Base-by-base conservation (phyloP, 2,329 filamentous ascomycete species). In the Chalaropsis ovoidea region DNA sequence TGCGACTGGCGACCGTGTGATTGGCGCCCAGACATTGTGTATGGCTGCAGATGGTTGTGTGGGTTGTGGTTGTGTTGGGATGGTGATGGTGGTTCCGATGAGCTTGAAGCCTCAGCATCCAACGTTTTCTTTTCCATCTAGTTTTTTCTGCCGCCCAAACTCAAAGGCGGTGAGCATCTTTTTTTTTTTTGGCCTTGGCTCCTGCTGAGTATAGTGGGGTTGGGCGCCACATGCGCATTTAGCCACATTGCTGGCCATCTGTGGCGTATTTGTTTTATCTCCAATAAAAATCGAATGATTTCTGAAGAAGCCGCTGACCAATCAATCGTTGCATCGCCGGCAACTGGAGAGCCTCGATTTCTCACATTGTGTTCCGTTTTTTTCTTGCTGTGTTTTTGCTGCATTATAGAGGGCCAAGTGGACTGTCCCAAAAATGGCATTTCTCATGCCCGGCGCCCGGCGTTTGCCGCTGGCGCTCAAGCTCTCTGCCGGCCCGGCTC, bases 11-110 rank as follows among this genome's bases (percentile, higher is more conserved):
- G 75, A 42, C 82, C 82, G 72, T 85, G 82, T 56, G 82, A 76
- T 75, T 85, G 82, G 69, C 82, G 78, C 72, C 82, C 82, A 22
- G 80, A 78, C 82, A 85, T 84, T 19, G n/a, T 65, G 24, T 31
- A 47, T 65, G 74, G 68, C 31, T 22, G 11, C 68, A 41, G 49
- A 13, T 58, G 49, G 43, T 17, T 60, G 31, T 56, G 62, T 49
- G 27, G 27, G 49, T 45, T 43, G 15, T 47, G 45, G 27, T 47
- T 68, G 35, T 41, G 56, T 7, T 47, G 31, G 31, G 7, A 42
- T 67, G 22, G 63, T 45, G 17, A 42, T 17, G 11, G 15, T 47
- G 24, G 24, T 61, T 65, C 39, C 10, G 66, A 22, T 61, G 61
- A 10, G 49, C 17, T 31, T n/a, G 19, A 42, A 35, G 54, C 43